These are phyloP conservation scores for Linderina pennispora DNA, from an alignment of 192 early-diverging fungal genomes.

Conservation along the genomic window DNA sequence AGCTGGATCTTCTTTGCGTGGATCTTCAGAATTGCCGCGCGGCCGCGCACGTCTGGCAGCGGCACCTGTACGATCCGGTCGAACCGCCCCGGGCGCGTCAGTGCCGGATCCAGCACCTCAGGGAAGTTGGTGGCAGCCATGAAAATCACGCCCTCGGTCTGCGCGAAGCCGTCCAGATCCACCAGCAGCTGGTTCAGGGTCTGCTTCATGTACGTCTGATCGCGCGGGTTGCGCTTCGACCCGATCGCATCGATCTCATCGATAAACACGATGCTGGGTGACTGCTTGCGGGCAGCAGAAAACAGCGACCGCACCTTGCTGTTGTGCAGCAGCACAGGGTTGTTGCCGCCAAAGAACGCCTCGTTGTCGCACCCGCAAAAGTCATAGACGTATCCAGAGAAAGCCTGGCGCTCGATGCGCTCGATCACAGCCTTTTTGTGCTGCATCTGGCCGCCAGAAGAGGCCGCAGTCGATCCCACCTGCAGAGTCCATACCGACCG, in stretches of 20 bases:
- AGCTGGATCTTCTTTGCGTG: conserved; percentile 80
- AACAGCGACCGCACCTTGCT: conserved; percentile 48
- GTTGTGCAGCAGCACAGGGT: conserved; percentile 46
- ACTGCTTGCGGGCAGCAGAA: conserved; percentile 67
- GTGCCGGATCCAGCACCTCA: conserved; percentile 93
- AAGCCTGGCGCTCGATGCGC: conserved; percentile 28
- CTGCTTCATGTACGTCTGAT: conserved; percentile 96
- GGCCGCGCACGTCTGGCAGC: conserved; percentile 94
- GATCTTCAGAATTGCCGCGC: conserved; percentile 85
- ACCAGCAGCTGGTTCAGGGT: conserved; percentile 98
- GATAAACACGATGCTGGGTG: conserved; percentile 94
- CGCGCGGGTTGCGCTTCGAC: conserved; percentile 84
- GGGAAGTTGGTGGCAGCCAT: conserved; percentile 99
- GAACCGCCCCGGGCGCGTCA: conserved; percentile 95
- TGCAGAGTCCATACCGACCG: conserved; percentile 8
- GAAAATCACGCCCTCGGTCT: conserved; percentile 93
- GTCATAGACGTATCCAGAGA: conserved; percentile 38
- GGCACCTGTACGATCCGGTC: conserved; percentile 92
- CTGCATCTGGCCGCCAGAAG: not conserved
- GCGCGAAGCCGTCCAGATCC: conserved; percentile 98
- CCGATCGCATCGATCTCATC: conserved; percentile 99
- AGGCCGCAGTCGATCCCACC: not conserved
- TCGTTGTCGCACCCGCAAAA: conserved; percentile 48
- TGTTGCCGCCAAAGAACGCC: conserved; percentile 48
- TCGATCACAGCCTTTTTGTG: conserved; percentile 18